Base-by-base conservation (phyloP, 2,329 filamentous ascomycete species). In the Myriosclerotinia duriaeana region DNA sequence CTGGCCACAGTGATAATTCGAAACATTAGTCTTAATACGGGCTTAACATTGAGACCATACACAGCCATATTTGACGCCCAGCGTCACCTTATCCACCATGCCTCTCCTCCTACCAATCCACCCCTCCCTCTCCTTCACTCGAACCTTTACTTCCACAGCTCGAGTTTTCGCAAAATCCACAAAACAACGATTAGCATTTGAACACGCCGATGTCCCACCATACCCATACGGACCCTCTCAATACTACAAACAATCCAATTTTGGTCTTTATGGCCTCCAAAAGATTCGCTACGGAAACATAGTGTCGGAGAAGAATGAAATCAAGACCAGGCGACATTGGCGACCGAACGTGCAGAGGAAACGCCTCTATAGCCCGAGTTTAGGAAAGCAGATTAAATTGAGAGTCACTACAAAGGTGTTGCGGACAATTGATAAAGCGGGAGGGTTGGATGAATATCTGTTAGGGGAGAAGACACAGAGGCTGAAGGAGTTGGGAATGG, bases 361-460 rank as follows among this genome's bases (percentile, higher is more conserved):
- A 79, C 83, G 83, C 40, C 83, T 95, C 66, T 92, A 84, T 80
- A 87, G 86, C 34, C 81, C 84, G 11, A 80, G 85, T 0, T 79
- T 95, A 66, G 81, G 83, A 69, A 83, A 83, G 69, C 84, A 82
- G 73, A 81, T 95, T 65, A 87, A 87, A 77, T 83, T 90, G 50
- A 84, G 88, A 69, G 81, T 94, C 66, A 91, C 88, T 8, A 83
- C 89, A 52, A 84, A 86, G 66, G 90, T 92, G 36, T 82, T 90
- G 72, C 83, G 86, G 75, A 89, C 87, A 46, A 91, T 98, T 75
- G 88, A 92, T 76, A 94, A 93, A 77, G 87, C 89, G 69, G 94
- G 94, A 68, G 93, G 95, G 9, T 83, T 99, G 70, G 95, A 99
- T 78, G 88, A 93, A 75, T 99, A 99, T 80, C 82, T 99, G 55